phyloP scores from a whole-genome alignment of 2,329 filamentous ascomycete species.

The Colletotrichum aenigma region DNA sequence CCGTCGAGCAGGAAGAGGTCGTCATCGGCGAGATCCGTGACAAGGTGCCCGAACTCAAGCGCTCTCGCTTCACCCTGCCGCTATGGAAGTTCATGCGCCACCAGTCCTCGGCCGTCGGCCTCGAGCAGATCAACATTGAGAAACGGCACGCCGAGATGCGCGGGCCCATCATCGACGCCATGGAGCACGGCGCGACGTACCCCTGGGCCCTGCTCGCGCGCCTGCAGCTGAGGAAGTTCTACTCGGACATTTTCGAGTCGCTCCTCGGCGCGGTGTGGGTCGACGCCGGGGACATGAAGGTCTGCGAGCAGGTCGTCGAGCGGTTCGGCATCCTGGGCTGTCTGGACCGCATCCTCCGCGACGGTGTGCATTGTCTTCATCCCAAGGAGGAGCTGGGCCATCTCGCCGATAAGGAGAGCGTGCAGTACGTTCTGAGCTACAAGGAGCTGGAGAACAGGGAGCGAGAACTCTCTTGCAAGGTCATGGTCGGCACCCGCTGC shows the following conservation, averaged over 20 bases:
- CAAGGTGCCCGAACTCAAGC: constrained; percentile 21
- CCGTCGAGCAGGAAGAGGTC: constrained; percentile 26
- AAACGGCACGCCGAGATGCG: constrained; percentile 53
- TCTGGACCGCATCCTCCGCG: constrained; percentile 65
- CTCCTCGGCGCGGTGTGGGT: constrained; percentile 84
- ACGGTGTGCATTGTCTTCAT: constrained; percentile 61
- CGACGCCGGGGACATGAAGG: constrained; percentile 69
- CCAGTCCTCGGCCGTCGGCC: constrained; percentile 49
- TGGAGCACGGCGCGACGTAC: constrained; percentile 60
- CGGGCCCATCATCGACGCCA: constrained; percentile 49
- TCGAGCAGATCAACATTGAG: constrained; percentile 47
- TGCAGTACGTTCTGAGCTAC: constrained; percentile 56
- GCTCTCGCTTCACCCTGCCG: constrained; percentile 33
- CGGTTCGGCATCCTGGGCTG: constrained; percentile 68
- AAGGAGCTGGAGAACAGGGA: constrained; percentile 23
- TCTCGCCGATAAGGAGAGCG: constrained; percentile 53
- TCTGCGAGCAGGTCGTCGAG: constrained; percentile 65
- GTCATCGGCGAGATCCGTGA: constrained; percentile 17
- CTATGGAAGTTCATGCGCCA: constrained; percentile 77
- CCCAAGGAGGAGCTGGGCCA: constrained; percentile 73
- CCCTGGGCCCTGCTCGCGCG: constrained; percentile 78
- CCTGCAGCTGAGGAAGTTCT: constrained; percentile 74
- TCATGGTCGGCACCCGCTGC: constrained; percentile 51
- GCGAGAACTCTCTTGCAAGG: constrained; percentile 45
- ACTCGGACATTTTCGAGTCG: constrained; percentile 83